These are phyloP conservation scores for Fusarium neocosmosporiellum DNA, from an alignment of 2,329 filamentous ascomycete genomes.

Conservation along the genomic window DNA sequence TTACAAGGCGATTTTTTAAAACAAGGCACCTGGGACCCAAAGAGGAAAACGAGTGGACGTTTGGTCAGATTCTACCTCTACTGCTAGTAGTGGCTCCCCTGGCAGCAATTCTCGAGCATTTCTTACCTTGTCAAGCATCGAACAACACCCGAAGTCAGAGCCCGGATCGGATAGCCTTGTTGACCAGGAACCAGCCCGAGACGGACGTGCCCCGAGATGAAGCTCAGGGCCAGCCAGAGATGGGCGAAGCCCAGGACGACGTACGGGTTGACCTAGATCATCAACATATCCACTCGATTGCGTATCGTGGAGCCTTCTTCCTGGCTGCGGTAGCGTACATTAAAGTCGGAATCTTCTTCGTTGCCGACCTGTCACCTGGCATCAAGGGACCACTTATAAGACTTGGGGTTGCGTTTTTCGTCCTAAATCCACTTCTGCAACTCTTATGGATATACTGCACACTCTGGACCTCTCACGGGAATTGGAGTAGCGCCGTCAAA, in stretches of 20 bases:
- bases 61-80: slow-evolving; percentile 7
- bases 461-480: not conserved
- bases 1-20: not conserved
- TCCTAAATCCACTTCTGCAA: not conserved
- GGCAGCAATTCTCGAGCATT: not conserved
- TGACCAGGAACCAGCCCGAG: not conserved
- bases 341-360: not conserved
- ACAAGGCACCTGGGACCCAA: fast-evolving
- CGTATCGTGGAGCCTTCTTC: not conserved
- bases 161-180: not conserved
- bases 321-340: not conserved
- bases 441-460: not conserved
- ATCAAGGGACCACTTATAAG: not conserved
- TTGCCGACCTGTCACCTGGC: not conserved
- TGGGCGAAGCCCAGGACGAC: not conserved
- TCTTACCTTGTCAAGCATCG: not conserved
- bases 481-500: not conserved
- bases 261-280: not conserved
- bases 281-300: not conserved
- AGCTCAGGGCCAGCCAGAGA: too few relatives aligned
- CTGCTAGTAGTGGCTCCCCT: not conserved
- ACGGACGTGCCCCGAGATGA: too few relatives aligned
- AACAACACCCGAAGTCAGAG: not conserved
- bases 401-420: not conserved
- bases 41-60: slow-evolving; percentile 6